Base-by-base conservation (phyloP, 208 protist genomes). In the Leishmania braziliensis region DNA sequence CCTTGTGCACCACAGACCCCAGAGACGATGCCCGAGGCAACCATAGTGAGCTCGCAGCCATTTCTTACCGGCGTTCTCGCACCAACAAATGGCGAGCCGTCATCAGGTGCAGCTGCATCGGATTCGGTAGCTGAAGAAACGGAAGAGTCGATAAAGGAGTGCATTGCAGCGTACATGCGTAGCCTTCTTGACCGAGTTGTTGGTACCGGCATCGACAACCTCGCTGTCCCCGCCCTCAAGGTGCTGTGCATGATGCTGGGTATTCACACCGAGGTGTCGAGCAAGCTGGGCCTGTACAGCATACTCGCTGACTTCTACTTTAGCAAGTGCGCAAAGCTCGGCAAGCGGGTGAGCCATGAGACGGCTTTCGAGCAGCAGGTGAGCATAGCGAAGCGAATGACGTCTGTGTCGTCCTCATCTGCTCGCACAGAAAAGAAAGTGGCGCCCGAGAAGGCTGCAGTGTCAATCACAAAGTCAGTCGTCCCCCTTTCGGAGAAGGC, bases 241-340 rank as follows among this genome's bases (percentile, higher is more conserved):
- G 86, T 96, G 77, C 80, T 97, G 79, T 96, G 91, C 84, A 63
- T 88, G 43, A 96, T 97, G 90, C 82, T 95, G 0, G 86, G 80
- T 39, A 92, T 96, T 33, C 69, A 71, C n/a, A 91, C 92, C 1
- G 80, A 84, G 14, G 77, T 86, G 14, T 88, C 80, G 18, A 90
- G 82, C 75, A 96, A 96, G 78, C 77, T 88, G 54, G 83, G 78
- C 1, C 79, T 95, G 69, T 97, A 97, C 86, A 97, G 88, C 86
- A 92, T 83, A 9, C 86, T 97, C 1, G 91, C 94, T 29, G 90
- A 77, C 68, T 96, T 95, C 82, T 88, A 97, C 86, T 97, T 91
- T 85, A 95, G 86, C 20, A 68, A 97, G 50, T 97, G 92, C 82
- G 94, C 93, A 70, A 93, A 92, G 80, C 81, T 97, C 20, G 92